phyloP scores from a whole-genome alignment of 805 yeast species.

The Isabelozyma pseudorhagii region DNA sequence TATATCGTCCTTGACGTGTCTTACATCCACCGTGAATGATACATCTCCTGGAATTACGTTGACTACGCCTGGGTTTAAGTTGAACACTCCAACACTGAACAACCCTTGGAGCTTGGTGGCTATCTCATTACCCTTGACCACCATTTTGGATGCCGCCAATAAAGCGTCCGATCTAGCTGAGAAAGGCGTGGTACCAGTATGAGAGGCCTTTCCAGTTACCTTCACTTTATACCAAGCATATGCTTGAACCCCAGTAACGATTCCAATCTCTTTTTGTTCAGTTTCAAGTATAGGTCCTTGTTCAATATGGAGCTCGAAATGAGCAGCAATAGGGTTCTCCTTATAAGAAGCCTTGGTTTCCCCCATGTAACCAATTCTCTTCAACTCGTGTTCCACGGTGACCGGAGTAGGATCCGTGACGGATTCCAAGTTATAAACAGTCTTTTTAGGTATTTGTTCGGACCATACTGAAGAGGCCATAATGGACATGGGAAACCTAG shows the following conservation, averaged over 20 bases:
- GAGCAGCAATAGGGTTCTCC: conserved; percentile 58
- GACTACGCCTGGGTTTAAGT: conserved; percentile 56
- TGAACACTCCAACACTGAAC: conserved; percentile 57
- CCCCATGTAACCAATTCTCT: conserved; percentile 64
- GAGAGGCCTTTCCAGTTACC: conserved; percentile 64
- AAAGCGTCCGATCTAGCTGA: conserved; percentile 59
- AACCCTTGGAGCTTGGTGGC: conserved; percentile 53
- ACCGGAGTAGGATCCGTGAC: conserved; percentile 49
- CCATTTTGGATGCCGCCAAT: conserved; percentile 55
- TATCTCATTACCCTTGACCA: conserved; percentile 52
- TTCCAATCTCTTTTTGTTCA: conserved; percentile 54
- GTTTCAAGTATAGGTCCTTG: conserved; percentile 72
- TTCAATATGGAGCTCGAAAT: conserved; percentile 73
- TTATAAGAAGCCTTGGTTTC: conserved; percentile 43
- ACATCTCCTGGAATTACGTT: conserved; percentile 67
- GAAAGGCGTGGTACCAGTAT: conserved; percentile 74
- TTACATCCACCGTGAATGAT: conserved; percentile 56
- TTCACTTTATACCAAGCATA: conserved; percentile 57
- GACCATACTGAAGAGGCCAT: conserved; percentile 72
- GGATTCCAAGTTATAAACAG: conserved; percentile 49
- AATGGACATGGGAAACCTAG: conserved; percentile 66
- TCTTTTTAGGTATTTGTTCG: conserved; percentile 44
- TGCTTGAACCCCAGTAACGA: conserved; percentile 67
- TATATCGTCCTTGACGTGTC: conserved; percentile 50
- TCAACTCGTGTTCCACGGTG: conserved; percentile 52